Conservation (phyloP, 2,329 filamentous ascomycete genomes). For the Monilinia aucupariae region DNA sequence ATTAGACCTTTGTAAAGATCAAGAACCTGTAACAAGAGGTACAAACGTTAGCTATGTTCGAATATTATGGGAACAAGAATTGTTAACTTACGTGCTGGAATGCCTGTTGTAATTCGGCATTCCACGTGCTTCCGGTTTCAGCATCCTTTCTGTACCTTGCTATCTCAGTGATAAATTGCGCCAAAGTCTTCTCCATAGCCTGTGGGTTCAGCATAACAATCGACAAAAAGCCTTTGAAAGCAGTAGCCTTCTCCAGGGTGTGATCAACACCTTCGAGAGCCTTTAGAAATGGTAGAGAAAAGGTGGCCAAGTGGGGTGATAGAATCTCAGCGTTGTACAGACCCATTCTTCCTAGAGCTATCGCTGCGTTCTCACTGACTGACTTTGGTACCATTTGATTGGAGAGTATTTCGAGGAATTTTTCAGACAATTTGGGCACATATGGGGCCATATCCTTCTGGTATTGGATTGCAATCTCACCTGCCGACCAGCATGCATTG, state of each 20-base stretch:
- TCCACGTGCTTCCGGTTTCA: constrained; percentile 39
- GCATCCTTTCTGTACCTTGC: constrained; percentile 66
- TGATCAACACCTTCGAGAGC: constrained; percentile 80
- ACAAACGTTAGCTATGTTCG: constrained; percentile 23
- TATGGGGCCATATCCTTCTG: constrained; percentile 71
- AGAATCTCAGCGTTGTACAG: constrained; percentile 70
- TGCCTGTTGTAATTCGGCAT: constrained; percentile 32
- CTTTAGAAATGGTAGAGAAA: constrained; percentile 74
- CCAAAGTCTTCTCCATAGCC: constrained; percentile 81
- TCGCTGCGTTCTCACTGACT: constrained; percentile 88
- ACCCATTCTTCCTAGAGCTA: constrained; percentile 83
- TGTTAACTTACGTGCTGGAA: constrained; percentile 26
- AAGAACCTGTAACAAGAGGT: constrained; percentile 39
- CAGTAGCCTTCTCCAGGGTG: constrained; percentile 90
- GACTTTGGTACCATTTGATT: constrained; percentile 81
- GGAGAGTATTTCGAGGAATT: constrained; percentile 75
- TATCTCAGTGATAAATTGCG: constrained; percentile 78
- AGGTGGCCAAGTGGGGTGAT: constrained; percentile 71
- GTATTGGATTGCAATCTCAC: constrained; percentile 82
- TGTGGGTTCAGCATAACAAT: constrained; percentile 82
- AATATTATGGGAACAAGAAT: constrained; percentile 6
- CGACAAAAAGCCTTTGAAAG: constrained; percentile 83
- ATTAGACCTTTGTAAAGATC: constrained; percentile 50
- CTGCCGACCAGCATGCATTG: constrained; percentile 95
- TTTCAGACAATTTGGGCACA: constrained; percentile 68